Conservation (phyloP, 441 rosid genomes). For the Populus hybrid region DNA sequence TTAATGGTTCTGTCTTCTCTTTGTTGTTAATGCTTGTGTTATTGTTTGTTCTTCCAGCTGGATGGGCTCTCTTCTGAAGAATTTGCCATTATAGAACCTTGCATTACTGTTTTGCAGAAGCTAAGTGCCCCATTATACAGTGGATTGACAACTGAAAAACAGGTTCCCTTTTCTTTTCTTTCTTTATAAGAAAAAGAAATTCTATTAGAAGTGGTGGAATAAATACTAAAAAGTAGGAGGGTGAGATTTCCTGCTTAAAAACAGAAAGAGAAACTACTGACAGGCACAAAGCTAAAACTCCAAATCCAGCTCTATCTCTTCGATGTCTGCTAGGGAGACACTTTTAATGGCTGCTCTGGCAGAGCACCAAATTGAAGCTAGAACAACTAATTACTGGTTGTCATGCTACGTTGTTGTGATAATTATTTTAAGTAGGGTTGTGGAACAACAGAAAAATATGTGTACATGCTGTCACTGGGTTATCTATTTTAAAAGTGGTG, state of each 20-base stretch:
- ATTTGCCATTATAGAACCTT: slow-evolving; percentile 58
- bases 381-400: neutral
- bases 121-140: slow-evolving; percentile 51
- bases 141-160: slow-evolving; percentile 52
- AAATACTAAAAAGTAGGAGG: neutral
- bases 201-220: neutral
- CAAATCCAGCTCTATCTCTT: neutral
- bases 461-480: neutral
- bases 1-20: neutral
- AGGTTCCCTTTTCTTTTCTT: slow-evolving; percentile 42
- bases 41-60: slow-evolving; percentile 52
- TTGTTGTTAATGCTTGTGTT: slow-evolving; percentile 6
- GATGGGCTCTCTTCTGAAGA: slow-evolving; percentile 48
- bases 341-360: neutral
- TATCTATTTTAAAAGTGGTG: neutral
- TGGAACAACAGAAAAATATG: neutral
- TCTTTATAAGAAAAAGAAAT: neutral
- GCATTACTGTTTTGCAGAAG: slow-evolving; percentile 63
- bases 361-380: neutral
- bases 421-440: neutral
- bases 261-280: neutral
- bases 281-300: neutral
- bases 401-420: neutral
- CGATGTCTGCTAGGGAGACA: neutral
- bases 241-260: neutral